Evolutionary conservation across 1,139 yeast species (phyloP).

Genomic region (Magnusiomyces ingens): DNA sequence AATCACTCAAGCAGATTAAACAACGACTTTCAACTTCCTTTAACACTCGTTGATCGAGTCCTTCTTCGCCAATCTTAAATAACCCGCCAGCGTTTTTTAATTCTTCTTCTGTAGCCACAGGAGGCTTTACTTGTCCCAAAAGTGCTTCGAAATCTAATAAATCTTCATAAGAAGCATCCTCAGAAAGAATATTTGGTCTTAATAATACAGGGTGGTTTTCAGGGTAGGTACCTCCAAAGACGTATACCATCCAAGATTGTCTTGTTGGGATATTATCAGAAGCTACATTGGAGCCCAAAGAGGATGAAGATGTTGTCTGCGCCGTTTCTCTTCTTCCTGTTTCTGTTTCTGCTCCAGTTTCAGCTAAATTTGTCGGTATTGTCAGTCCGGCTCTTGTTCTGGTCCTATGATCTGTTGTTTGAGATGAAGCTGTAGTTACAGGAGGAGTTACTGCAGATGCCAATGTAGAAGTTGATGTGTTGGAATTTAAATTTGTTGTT

Average conservation of each 20-base stretch:
- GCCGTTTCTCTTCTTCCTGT: neutral
- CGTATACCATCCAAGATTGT: slow-evolving; percentile 46
- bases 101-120: slow-evolving; percentile 39
- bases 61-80: slow-evolving; percentile 19
- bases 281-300: neutral
- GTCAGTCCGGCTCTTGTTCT: neutral
- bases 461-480: too few relatives aligned
- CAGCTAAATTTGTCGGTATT: neutral
- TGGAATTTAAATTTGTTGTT: too few relatives aligned
- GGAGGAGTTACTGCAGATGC: too few relatives aligned
- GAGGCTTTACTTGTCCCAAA: slow-evolving; percentile 42
- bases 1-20: slow-evolving; percentile 46
- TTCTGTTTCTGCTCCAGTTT: neutral
- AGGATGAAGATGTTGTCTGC: slow-evolving; percentile 1
- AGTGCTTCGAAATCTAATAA: slow-evolving; percentile 39
- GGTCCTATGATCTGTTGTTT: too few relatives aligned
- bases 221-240: slow-evolving; percentile 45
- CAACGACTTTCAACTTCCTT: slow-evolving; percentile 31
- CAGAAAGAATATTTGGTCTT: slow-evolving; percentile 43
- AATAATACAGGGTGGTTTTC: slow-evolving; percentile 42
- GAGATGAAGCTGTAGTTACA: too few relatives aligned
- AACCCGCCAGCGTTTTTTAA: slow-evolving; percentile 37
- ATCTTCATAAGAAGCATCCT: slow-evolving; percentile 46
- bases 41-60: slow-evolving; percentile 4
- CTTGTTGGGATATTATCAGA: slow-evolving; percentile 17